phyloP scores from a whole-genome alignment of 176 grass and related monocot species.

The Tillandsia leiboldiana region DNA sequence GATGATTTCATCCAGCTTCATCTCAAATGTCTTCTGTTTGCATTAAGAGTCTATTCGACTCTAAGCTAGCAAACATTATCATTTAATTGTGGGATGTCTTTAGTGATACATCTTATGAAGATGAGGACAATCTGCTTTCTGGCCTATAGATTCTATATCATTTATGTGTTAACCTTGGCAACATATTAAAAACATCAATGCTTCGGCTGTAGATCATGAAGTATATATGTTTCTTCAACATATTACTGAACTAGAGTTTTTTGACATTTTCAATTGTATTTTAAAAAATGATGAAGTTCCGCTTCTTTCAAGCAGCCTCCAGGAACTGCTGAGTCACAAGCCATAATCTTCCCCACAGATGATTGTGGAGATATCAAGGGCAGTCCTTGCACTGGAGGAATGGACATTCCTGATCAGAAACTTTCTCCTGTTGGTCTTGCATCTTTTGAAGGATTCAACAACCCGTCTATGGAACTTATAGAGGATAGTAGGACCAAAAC shows the following conservation, averaged over 20 bases:
- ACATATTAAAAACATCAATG: neutral
- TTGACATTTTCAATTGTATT: slow-evolving; percentile 7
- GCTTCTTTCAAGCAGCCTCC: slow-evolving; percentile 56
- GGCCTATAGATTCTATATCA: neutral
- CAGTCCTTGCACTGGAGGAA: slow-evolving; percentile 58
- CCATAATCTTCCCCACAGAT: slow-evolving; percentile 35
- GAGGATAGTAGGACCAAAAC: slow-evolving; percentile 49
- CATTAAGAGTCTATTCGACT: no score
- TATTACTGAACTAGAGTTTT: slow-evolving; percentile 7
- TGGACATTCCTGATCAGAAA: slow-evolving; percentile 68
- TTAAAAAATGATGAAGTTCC: slow-evolving; percentile 3
- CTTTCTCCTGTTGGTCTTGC: slow-evolving; percentile 51
- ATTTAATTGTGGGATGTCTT: no score
- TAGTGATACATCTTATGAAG: no score
- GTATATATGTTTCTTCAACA: neutral
- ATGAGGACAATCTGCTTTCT: neutral
- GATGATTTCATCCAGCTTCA: no score
- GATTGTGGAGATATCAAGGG: slow-evolving; percentile 54
- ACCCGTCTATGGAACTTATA: slow-evolving; percentile 37
- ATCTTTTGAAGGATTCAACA: slow-evolving; percentile 75
- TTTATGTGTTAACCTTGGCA: neutral
- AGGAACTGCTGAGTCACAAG: slow-evolving; percentile 78
- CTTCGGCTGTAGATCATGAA: neutral
- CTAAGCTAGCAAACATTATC: no score
- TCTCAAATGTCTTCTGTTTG: no score